A percentile compares a stretch with the other conserved stretches of the same genome.
phyloP scores from a whole-genome alignment of 768 basidiomycete genomes.

The Sutorius australiensis region DNA sequence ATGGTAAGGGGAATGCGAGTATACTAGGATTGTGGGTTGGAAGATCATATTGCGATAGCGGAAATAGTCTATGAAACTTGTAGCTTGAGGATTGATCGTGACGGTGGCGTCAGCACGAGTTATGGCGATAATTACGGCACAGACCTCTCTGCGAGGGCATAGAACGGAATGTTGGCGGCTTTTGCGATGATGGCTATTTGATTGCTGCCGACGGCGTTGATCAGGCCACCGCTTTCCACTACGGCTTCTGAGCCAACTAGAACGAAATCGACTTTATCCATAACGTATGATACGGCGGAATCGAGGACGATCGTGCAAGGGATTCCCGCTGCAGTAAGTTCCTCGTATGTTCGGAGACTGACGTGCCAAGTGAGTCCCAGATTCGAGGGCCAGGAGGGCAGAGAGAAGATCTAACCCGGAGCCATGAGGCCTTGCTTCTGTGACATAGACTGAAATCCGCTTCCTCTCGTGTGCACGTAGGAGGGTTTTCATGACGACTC shows the following conservation, averaged over 20 bases:
- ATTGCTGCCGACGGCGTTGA: slow-evolving; percentile 92
- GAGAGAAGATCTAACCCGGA: slow-evolving; percentile 59
- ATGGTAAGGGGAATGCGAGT: slow-evolving; percentile 59
- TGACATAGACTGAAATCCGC: slow-evolving; percentile 95
- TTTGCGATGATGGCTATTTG: slow-evolving; percentile 97
- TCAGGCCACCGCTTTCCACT: slow-evolving; percentile 90
- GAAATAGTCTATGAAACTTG: slow-evolving; percentile 96
- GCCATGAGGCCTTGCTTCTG: slow-evolving; percentile 88
- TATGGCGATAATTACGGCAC: slow-evolving; percentile 21
- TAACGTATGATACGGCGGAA: slow-evolving; percentile 94
- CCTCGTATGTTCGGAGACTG: slow-evolving; percentile 89
- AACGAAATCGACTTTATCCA: slow-evolving; percentile 94
- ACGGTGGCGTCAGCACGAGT: slow-evolving; percentile 21
- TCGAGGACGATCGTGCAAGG: slow-evolving; percentile 94
- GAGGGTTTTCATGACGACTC: slow-evolving; percentile 92
- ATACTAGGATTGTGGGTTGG: slow-evolving; percentile 76
- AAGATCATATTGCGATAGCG: slow-evolving; percentile 85
- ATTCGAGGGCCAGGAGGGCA: background rate
- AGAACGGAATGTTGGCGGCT: slow-evolving; percentile 92
- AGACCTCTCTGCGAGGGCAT: slow-evolving; percentile 89
- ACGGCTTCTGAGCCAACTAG: slow-evolving; percentile 98
- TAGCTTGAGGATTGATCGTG: slow-evolving; percentile 52
- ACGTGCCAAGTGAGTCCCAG: slow-evolving; percentile 7
- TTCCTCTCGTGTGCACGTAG: slow-evolving; percentile 87
- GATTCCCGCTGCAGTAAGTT: slow-evolving; percentile 83